phyloP scores from a whole-genome alignment of 768 basidiomycete species.

The Jaapia argillacea region DNA sequence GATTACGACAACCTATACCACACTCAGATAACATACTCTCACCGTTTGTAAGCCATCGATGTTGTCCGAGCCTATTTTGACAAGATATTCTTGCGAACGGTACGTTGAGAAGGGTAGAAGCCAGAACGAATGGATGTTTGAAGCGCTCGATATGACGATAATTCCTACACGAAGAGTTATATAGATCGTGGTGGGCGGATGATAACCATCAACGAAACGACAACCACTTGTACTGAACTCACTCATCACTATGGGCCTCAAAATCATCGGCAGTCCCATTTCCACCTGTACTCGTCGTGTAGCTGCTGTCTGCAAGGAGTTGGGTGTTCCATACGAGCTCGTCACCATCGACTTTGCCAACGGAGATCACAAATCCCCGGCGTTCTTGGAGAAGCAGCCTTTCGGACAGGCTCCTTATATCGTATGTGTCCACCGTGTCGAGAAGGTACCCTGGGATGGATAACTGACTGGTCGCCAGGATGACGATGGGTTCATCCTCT shows the following conservation, averaged over 20 bases:
- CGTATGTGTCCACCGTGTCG: constrained; percentile 15
- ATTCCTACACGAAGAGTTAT: too few relatives aligned
- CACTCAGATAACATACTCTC: too few relatives aligned
- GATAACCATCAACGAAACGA: too few relatives aligned
- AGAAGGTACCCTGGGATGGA: not conserved
- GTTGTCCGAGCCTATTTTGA: too few relatives aligned
- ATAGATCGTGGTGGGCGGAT: too few relatives aligned
- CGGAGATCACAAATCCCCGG: constrained; percentile 34
- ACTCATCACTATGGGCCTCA: constrained; percentile 22
- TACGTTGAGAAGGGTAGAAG: too few relatives aligned
- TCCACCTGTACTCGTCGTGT: constrained; percentile 46
- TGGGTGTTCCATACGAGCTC: constrained; percentile 44
- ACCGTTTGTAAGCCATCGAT: too few relatives aligned
- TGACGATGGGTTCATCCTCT: constrained; percentile 55
- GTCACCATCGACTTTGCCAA: constrained; percentile 30
- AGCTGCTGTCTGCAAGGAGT: constrained; percentile 41
- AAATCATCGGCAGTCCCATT: constrained; percentile 19
- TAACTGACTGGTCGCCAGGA: constrained; percentile 11
- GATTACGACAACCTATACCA: too few relatives aligned
- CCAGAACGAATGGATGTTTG: too few relatives aligned
- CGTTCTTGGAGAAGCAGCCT: constrained; percentile 42
- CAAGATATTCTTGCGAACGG: too few relatives aligned
- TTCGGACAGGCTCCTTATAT: constrained; percentile 56
- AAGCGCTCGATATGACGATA: too few relatives aligned
- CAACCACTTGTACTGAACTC: too few relatives aligned